These are phyloP conservation scores for Cladosporium sp. DNA, from an alignment of 2,329 filamentous ascomycete genomes.

Conservation along the genomic window DNA sequence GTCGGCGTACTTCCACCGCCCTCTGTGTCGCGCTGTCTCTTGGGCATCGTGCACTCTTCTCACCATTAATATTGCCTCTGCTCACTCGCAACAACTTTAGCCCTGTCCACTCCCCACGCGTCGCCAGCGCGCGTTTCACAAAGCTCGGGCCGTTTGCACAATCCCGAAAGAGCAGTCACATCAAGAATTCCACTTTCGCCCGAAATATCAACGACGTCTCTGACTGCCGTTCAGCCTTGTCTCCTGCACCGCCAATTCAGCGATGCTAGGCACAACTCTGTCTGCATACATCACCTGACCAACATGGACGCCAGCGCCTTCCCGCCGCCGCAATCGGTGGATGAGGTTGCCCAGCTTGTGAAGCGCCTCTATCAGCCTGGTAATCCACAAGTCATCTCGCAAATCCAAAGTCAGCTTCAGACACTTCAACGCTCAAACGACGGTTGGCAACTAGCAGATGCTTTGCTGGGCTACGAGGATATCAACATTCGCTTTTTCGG, in stretches of 20 bases:
- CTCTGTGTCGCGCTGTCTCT: conserved; percentile 5
- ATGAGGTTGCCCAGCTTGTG: conserved; percentile 39
- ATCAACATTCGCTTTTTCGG: conserved; percentile 86
- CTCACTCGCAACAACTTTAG: neutral
- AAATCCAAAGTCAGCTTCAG: conserved; percentile 71
- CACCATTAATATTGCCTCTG: neutral
- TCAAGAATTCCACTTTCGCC: neutral
- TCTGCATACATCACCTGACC: neutral
- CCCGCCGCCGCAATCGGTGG: conserved; percentile 14
- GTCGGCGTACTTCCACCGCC: neutral
- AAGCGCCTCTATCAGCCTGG: conserved; percentile 48
- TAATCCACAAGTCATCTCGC: conserved; percentile 41
- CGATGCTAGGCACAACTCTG: neutral
- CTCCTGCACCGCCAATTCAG: neutral
- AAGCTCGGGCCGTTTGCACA: neutral
- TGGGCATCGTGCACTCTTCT: neutral
- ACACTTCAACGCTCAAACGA: conserved; percentile 71
- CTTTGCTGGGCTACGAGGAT: conserved; percentile 64
- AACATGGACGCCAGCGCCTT: conserved; percentile 7
- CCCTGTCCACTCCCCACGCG: neutral
- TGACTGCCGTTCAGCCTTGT: neutral
- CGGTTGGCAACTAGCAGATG: conserved; percentile 82
- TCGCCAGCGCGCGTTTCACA: neutral
- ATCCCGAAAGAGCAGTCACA: neutral
- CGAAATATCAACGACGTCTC: neutral